Conservation (phyloP, 176 grass and related monocot genomes). For the Hordeum marinum region DNA sequence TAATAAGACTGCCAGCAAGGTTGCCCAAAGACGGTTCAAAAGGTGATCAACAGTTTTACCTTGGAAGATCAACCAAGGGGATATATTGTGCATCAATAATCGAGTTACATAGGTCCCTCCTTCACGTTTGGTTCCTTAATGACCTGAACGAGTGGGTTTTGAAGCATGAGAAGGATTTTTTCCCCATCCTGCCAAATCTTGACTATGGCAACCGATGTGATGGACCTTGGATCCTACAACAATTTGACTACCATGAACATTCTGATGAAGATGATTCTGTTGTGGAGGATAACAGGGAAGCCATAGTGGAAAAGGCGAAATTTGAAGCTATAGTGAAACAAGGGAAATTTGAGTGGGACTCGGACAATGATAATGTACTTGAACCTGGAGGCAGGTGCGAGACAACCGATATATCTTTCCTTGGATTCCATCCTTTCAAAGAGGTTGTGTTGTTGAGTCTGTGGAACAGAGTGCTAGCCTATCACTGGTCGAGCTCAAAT, state of each 20-base stretch:
- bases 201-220: neutral
- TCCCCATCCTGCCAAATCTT: neutral
- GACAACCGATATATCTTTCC: neutral
- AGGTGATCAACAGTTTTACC: neutral
- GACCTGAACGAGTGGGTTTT: neutral
- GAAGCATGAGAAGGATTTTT: neutral
- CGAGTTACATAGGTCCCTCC: neutral
- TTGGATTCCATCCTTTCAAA: neutral
- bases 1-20: neutral
- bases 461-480: neutral
- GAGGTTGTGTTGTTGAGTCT: neutral
- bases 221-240: neutral
- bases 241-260: neutral
- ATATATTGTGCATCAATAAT: neutral
- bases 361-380: neutral
- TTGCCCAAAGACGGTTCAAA: neutral
- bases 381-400: neutral
- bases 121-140: neutral
- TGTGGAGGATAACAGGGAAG: neutral
- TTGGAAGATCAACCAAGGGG: neutral
- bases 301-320: neutral
- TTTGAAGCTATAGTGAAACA: neutral
- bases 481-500: neutral
- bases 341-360: neutral
- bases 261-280: neutral